Base-by-base conservation (phyloP, 495 filamentous ascomycete species). In the Trichoderma virens region DNA sequence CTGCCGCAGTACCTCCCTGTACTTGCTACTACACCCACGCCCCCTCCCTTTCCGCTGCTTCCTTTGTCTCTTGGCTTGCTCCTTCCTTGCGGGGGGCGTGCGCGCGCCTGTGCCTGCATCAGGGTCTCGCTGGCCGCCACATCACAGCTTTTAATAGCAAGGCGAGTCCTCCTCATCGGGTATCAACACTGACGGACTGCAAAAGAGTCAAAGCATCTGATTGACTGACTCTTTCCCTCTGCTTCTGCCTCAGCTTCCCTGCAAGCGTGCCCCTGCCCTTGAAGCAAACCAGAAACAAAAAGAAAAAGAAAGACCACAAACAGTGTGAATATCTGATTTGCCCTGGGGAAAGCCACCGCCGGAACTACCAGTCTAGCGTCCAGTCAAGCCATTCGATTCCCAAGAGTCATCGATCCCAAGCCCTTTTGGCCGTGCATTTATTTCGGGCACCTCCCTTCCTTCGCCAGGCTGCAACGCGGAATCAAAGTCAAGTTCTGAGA, bases 71-170 rank as follows among this genome's bases (percentile, higher is more conserved):
- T 27, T 51, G 3, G 45, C 23, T 27, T 25, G 18, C 45, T 51
- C 23, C n/a, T 47, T 18, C 51, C 51, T 27, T 56, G 51, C 51
- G 51, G 51, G 51, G 51, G 41, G 51, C 23, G 51, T 27, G 51
- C 25, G 51, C 23, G 51, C 51, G 25, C 51, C 2, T 56, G 51
- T 56, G 51, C 51, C 51, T 56, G 51, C 51, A 56, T 56, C 51
- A 56, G 51, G 51, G 51, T 56, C 51, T 56, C 51, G 51, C 51
- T 27, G 51, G 51, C 51, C 51, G 51, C 51, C 51, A 56, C 51
- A 56, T 56, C 51, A 56, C 51, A 27, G 51, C 51, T 56, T 56
- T 56, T 56, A 56, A 56, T 56, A 56, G 23, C 51, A 56, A 16
- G 51, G 25, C 51, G 51, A 5, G 28, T 47, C 51, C 51, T 56